Percentiles rank a stretch among this genome's conserved stretches.
Conservation (phyloP, 1,284 basidiomycete genomes). For the Neotropicomus parvogracilis region DNA sequence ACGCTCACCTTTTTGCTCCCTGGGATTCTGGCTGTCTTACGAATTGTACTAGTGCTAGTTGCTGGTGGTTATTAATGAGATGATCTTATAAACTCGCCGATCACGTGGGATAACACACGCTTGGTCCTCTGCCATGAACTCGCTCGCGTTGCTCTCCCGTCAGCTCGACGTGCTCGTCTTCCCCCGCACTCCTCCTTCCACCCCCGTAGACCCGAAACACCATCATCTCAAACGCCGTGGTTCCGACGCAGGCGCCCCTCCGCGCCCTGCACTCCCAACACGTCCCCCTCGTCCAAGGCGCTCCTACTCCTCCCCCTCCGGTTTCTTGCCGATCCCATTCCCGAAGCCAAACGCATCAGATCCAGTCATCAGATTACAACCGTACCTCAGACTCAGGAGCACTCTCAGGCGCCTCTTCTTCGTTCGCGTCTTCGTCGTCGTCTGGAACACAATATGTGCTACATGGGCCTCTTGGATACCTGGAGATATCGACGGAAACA, state of each 20-base stretch:
- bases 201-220: slow-evolving; percentile 38
- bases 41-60: slow-evolving; percentile 36
- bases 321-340: slow-evolving; percentile 32
- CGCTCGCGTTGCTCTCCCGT: slow-evolving; percentile 64
- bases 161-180: slow-evolving; percentile 63
- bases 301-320: slow-evolving; percentile 36
- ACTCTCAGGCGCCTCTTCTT: slow-evolving; percentile 48
- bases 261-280: too few species aligned
- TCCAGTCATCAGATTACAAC: slow-evolving; percentile 26
- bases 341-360: slow-evolving; percentile 31
- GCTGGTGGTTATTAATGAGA: slow-evolving; percentile 40
- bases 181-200: slow-evolving; percentile 47
- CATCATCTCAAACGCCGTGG: slow-evolving; percentile 25
- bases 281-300: slow-evolving; percentile 40
- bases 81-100: not conserved
- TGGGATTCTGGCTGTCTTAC: slow-evolving; percentile 29
- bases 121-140: slow-evolving; percentile 50
- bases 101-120: slow-evolving; percentile 14
- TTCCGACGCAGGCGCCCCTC: slow-evolving; percentile 35
- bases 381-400: slow-evolving; percentile 30
- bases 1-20: slow-evolving; percentile 19
- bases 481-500: slow-evolving; percentile 25
- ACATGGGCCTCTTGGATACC: slow-evolving; percentile 43
- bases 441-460: slow-evolving; percentile 51
- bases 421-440: slow-evolving; percentile 46